Evolutionary conservation across 2,329 filamentous ascomycete species (phyloP).

Genomic region (Blastomyces percursus): DNA sequence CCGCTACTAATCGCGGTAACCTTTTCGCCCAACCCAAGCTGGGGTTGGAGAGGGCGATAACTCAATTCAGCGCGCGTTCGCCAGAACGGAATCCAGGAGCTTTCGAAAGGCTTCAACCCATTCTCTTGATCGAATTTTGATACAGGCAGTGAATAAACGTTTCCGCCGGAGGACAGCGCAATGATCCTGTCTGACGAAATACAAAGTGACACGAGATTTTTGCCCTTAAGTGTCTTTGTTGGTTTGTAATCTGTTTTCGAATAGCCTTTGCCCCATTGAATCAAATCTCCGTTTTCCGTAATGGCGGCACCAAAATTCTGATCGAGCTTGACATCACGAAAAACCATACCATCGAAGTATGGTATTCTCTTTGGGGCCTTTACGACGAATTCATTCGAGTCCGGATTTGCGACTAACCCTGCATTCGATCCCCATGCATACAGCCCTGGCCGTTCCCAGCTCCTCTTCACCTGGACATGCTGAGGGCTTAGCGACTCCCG

Average conservation of each 20-base stretch:
- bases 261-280: conserved; percentile 83
- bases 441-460: conserved; percentile 71
- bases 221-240: conserved; percentile 62
- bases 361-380: conserved; percentile 68
- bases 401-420: conserved; percentile 74
- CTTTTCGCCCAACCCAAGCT: conserved; percentile 58
- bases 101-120: conserved; percentile 54
- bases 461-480: conserved; percentile 76
- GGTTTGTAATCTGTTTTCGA: conserved; percentile 55
- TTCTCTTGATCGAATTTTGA: conserved; percentile 58
- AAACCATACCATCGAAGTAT: conserved; percentile 72
- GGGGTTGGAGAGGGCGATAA: conserved; percentile 62
- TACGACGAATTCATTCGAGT: conserved; percentile 63
- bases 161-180: conserved; percentile 61
- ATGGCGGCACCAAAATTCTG: conserved; percentile 75
- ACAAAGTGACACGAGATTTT: conserved; percentile 63
- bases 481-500: conserved; percentile 70
- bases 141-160: conserved; percentile 74
- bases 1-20: conserved; percentile 66
- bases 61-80: conserved; percentile 47
- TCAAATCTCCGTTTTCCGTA: conserved; percentile 72
- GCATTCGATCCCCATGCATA: conserved; percentile 89
- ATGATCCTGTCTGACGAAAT: conserved; percentile 77
- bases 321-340: conserved; percentile 80
- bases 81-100: conserved; percentile 68